Base-by-base conservation (phyloP, 2,329 filamentous ascomycete species). In the Aspergillus cejpii region DNA sequence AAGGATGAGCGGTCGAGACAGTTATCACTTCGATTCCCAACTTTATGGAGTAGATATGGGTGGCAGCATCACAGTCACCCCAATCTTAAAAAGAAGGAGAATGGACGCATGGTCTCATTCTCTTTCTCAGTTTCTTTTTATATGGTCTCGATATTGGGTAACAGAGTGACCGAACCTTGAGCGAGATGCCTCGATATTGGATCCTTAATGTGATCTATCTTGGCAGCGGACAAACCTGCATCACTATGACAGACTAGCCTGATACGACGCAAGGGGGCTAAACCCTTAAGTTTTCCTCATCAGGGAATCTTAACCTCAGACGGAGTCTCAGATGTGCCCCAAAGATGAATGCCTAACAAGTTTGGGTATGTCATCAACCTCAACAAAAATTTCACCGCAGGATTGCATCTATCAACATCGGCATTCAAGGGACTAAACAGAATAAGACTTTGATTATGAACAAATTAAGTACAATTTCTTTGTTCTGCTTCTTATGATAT, bases 251-350 rank as follows among this genome's bases (percentile, higher is more conserved):
- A 29, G 42, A 41, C 56, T 58, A 61, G 45, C 40, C 57, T 41
- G 39, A 57, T 56, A 33, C 43, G 44, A 53, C 45, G 49, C 49
- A 58, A 56, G 55, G 55, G 47, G 58, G 56, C 52, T 37, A 7
- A 37, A 5, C 29, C 29, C 29, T 33, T n/a, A 31, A 24, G 5
- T 10, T 34, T 34, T 17, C 31, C 8, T 34, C 11, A 34, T 20
- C 31, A 34, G 31, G 17, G 31, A 15, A 15, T 20, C 7, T 34
- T 17, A 34, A 15, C 15, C 31, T 34, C 42, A 48, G 43, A 37
- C 23, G 11, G 24, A 41, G 39, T 43, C 26, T 37, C 43, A 39
- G 38, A 48, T 47, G 37, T 34, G 23, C 23, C 41, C 37, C 43
- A 36, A 44, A 43, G 39, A 43, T 53, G 44, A 58, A 51, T 54